These are phyloP conservation scores for Davidsoniella australis DNA, from an alignment of 2,329 filamentous ascomycete genomes.

Conservation along the genomic window DNA sequence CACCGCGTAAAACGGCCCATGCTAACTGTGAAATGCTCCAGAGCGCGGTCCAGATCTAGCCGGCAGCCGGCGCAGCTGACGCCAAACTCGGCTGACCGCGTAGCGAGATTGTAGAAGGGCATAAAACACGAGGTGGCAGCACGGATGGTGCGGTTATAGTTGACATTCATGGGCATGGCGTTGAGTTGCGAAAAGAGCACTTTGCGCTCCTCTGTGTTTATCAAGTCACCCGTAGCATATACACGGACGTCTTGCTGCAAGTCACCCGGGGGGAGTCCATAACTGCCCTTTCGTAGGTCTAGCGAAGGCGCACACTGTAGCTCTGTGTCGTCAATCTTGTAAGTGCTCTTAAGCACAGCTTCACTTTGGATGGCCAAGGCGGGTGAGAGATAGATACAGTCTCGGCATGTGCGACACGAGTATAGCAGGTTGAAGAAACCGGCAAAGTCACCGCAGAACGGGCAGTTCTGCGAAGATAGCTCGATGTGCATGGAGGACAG, in stretches of 20 bases:
- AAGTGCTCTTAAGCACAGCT: neutral
- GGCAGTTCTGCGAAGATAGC: neutral
- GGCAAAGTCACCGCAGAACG: conserved; percentile 1
- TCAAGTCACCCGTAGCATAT: neutral
- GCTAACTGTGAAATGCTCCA: neutral
- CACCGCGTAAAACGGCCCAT: neutral
- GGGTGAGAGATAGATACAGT: neutral
- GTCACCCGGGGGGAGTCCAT: neutral
- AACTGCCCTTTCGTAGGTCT: neutral
- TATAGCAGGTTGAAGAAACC: conserved; percentile 5
- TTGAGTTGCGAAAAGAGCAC: neutral
- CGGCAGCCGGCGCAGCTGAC: conserved; percentile 4
- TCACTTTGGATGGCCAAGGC: neutral
- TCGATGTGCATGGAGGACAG: neutral
- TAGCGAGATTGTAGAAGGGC: neutral
- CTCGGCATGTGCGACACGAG: neutral
- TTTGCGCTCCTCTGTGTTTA: too few relatives aligned
- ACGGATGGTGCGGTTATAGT: neutral
- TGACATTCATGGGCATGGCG: too few relatives aligned
- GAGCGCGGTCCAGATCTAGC: neutral
- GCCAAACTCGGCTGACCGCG: neutral
- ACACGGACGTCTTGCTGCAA: neutral
- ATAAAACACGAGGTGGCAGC: neutral
- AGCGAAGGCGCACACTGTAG: neutral
- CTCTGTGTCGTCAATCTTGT: neutral